Percentiles rank a stretch among this genome's conserved stretches.
Evolutionary conservation across 2,329 filamentous ascomycete genomes (phyloP).

Genomic region (Fusarium fracticaudum): DNA sequence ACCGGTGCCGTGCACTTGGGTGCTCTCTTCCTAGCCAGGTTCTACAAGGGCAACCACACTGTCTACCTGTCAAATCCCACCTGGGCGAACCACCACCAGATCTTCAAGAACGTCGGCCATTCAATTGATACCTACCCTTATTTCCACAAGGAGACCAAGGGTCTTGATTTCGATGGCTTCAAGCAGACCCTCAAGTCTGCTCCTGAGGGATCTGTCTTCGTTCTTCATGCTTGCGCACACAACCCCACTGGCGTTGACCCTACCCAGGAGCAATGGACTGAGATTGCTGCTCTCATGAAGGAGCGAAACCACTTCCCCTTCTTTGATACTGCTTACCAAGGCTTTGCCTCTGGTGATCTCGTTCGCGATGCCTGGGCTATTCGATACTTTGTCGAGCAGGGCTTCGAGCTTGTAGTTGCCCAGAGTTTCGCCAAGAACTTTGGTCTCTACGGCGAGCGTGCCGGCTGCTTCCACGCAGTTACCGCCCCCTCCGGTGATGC

Average conservation of each 20-base stretch:
- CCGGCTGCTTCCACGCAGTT: constrained; percentile 95
- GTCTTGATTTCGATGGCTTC: constrained; percentile 93
- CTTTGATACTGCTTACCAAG: constrained; percentile 98
- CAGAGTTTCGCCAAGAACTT: constrained; percentile 99
- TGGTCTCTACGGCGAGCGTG: constrained; percentile 95
- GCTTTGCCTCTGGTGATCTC: constrained; percentile 93
- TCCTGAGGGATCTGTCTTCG: constrained; percentile 82
- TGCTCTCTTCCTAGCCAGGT: constrained; percentile 91
- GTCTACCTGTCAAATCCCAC: constrained; percentile 95
- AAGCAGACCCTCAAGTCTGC: constrained; percentile 74
- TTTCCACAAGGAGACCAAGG: constrained; percentile 88
- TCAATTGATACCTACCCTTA: constrained; percentile 88
- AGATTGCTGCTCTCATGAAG: constrained; percentile 81
- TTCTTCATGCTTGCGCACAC: constrained; percentile 95
- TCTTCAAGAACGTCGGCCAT: constrained; percentile 91
- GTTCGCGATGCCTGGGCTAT: constrained; percentile 89
- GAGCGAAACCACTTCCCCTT: constrained; percentile 91
- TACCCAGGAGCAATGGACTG: constrained; percentile 91
- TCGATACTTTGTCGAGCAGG: constrained; percentile 91
- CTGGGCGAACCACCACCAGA: constrained; percentile 99
- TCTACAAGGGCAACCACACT: constrained; percentile 79
- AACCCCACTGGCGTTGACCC: constrained; percentile 98
- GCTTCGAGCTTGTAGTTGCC: constrained; percentile 86
- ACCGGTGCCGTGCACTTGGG: constrained; percentile 95
- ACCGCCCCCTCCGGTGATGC: constrained; percentile 77